Evolutionary conservation across 495 filamentous ascomycete genomes (phyloP).

Genomic region (Terfezia claveryi): DNA sequence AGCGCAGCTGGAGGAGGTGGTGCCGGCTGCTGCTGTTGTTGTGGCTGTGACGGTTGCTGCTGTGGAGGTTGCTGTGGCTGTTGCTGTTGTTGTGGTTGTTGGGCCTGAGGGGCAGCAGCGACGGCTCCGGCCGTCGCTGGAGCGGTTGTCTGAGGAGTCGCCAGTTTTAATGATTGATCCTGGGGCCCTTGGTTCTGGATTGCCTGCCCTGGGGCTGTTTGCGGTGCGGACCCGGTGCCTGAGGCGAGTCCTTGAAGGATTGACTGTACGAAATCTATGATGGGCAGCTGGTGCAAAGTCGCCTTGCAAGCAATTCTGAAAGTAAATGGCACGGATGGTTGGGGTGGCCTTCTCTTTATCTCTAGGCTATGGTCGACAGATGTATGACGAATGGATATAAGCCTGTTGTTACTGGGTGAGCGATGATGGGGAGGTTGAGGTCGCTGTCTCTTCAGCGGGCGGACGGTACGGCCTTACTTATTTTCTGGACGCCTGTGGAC

Average conservation of each 20-base stretch:
- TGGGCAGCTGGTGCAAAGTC: not conserved
- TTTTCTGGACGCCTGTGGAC: no score
- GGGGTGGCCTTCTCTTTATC: no score
- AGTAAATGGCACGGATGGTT: no score
- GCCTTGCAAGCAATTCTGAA: no score
- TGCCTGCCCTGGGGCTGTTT: not conserved
- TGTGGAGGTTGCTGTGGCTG: not conserved
- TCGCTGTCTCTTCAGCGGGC: no score
- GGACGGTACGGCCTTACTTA: no score
- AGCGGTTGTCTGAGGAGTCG: not conserved
- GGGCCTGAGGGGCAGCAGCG: not conserved
- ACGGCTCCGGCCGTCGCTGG: not conserved
- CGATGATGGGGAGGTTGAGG: no score
- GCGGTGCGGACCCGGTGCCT: not conserved
- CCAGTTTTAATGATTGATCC: not conserved
- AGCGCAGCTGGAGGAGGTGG: constrained; percentile 3
- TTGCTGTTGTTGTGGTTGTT: not conserved
- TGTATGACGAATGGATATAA: no score
- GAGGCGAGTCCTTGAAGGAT: not conserved
- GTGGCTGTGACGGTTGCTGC: not conserved
- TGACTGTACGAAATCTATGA: not conserved
- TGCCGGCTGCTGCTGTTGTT: not conserved
- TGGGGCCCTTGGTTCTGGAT: not conserved
- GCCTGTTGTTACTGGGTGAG: no score
- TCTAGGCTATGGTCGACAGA: no score